phyloP scores from a whole-genome alignment of 202 grass and related monocot species.

The Panicum hallii region DNA sequence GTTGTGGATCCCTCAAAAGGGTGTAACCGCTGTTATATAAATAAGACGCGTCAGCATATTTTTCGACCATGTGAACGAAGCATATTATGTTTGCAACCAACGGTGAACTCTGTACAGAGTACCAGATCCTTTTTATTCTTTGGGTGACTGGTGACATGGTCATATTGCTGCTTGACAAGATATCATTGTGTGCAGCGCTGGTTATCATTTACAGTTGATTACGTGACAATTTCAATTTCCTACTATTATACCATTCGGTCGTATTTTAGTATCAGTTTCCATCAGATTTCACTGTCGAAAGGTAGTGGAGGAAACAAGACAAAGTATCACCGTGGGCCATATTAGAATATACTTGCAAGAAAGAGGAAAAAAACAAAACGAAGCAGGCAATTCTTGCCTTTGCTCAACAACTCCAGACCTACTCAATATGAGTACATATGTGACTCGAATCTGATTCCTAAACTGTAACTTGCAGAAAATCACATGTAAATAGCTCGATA shows the following conservation, averaged over 20 bases:
- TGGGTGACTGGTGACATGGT: neutral
- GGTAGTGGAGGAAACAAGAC: slow-evolving; percentile 52
- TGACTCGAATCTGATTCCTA: neutral
- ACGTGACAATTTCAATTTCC: neutral
- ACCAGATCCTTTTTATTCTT: neutral
- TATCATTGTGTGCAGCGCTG: neutral
- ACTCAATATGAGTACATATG: neutral
- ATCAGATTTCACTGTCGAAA: slow-evolving; percentile 34
- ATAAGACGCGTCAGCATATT: slow-evolving; percentile 32
- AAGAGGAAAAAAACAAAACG: slow-evolving; percentile 44
- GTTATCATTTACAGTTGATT: neutral
- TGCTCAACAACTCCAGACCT: slow-evolving; percentile 30
- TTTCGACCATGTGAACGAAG: neutral
- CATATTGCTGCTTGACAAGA: slow-evolving; percentile 5
- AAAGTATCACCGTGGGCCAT: slow-evolving; percentile 47
- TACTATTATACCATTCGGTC: neutral
- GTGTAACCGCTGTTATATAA: slow-evolving; percentile 75
- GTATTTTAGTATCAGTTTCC: slow-evolving; percentile 25
- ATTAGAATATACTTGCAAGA: slow-evolving; percentile 42
- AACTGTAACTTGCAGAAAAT: neutral
- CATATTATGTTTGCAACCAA: neutral
- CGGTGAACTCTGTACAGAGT: neutral
- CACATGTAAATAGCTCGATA: neutral
- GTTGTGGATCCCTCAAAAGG: slow-evolving; percentile 88
- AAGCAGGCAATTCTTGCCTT: slow-evolving; percentile 31